A percentile compares a stretch with the other conserved stretches of the same genome.
Conservation (phyloP, 2,329 filamentous ascomycete genomes). For the Huntiella bhutanensis region DNA sequence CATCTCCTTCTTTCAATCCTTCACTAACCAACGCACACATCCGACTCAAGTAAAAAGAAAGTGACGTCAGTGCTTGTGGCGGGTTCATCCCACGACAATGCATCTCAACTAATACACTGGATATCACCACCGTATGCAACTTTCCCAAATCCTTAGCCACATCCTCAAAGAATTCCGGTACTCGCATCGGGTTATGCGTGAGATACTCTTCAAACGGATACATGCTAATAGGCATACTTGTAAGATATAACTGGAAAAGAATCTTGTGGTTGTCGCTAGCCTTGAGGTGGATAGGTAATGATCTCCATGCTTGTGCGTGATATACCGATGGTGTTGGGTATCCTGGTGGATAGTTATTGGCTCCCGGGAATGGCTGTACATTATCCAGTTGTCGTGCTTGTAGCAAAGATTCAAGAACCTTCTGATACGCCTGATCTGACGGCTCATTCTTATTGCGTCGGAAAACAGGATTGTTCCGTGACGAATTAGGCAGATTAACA, state of each 20-base stretch:
- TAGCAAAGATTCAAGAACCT: constrained; percentile 7
- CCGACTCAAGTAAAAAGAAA: constrained; percentile 10
- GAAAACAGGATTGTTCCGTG: background rate
- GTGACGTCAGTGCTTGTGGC: constrained; percentile 6
- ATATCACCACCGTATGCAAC: constrained; percentile 9
- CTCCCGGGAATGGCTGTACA: background rate
- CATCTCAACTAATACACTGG: constrained; percentile 10
- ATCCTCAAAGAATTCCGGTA: constrained; percentile 9
- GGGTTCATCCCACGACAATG: constrained; percentile 9
- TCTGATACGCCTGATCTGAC: constrained; percentile 5
- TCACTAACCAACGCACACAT: constrained; percentile 11
- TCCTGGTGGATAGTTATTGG: background rate
- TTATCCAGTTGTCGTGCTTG: constrained; percentile 6
- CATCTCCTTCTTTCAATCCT: constrained; percentile 9
- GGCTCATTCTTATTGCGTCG: background rate
- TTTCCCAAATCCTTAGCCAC: constrained; percentile 10
- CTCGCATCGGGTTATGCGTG: constrained; percentile 10
- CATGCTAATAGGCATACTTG: constrained; percentile 10
- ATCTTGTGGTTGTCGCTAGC: constrained; percentile 9
- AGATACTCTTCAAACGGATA: constrained; percentile 9
- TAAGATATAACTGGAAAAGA: constrained; percentile 7
- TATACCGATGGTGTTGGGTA: constrained; percentile 8
- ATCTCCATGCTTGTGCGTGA: constrained; percentile 5
- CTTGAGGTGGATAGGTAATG: constrained; percentile 5
- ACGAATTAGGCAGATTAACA: background rate